Percentiles rank a stretch among this genome's conserved stretches.
Conservation (phyloP, 2,329 filamentous ascomycete genomes). For the Gaeumannomyces tritici region DNA sequence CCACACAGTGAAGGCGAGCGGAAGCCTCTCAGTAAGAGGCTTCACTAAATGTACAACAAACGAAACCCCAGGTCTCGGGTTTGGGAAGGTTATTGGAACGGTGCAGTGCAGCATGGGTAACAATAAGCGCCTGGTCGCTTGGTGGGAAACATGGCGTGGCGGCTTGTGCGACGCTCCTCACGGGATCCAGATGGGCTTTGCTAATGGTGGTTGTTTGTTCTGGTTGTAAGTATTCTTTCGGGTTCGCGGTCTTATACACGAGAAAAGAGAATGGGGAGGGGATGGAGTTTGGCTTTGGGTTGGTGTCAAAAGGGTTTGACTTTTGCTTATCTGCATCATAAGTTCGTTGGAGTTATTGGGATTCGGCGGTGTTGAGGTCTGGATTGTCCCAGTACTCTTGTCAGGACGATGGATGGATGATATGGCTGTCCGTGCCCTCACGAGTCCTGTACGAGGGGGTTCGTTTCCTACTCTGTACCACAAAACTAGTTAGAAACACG, state of each 20-base stretch:
- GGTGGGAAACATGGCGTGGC: background rate
- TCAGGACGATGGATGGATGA: background rate
- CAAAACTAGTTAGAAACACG: background rate
- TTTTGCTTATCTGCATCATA: background rate
- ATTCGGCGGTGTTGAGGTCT: background rate
- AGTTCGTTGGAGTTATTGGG: background rate
- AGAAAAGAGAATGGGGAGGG: background rate
- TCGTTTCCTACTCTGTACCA: background rate
- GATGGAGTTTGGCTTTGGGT: background rate
- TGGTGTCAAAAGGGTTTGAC: background rate
- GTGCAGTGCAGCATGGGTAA: background rate
- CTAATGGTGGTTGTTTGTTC: background rate
- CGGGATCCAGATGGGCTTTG: background rate
- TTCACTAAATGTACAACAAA: background rate
- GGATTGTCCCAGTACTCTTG: background rate
- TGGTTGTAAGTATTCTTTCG: background rate
- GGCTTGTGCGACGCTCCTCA: background rate
- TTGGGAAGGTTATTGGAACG: background rate
- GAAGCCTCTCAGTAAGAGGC: background rate
- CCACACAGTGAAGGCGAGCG: too few relatives aligned
- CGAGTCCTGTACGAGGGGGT: background rate
- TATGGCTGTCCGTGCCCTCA: background rate
- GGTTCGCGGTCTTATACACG: background rate
- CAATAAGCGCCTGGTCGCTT: background rate
- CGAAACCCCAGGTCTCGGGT: background rate